phyloP scores from a whole-genome alignment of 2,329 filamentous ascomycete species.

The Pezicula neosporulosa region DNA sequence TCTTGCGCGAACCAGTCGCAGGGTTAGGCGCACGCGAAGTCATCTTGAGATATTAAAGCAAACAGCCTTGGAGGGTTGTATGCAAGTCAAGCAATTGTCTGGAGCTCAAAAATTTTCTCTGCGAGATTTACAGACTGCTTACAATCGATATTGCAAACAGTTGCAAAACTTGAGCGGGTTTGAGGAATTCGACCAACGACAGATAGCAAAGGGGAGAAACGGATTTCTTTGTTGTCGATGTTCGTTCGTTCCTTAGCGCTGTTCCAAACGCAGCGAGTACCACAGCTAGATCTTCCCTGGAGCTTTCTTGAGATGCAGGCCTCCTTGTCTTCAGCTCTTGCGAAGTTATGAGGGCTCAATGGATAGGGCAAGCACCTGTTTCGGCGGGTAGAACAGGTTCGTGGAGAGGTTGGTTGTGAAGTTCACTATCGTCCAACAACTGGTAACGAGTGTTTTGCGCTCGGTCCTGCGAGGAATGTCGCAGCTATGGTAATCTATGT shows the following conservation, averaged over 20 bases:
- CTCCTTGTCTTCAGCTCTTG: not conserved
- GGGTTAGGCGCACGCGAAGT: slow-evolving; percentile 47
- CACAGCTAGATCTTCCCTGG: not conserved
- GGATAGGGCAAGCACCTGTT: not conserved
- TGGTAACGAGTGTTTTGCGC: slow-evolving; percentile 13
- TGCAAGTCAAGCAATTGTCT: not conserved
- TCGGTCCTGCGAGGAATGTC: slow-evolving; percentile 25
- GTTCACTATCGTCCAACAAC: slow-evolving; percentile 4
- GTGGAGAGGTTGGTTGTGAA: not conserved
- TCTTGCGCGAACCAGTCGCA: slow-evolving; percentile 73
- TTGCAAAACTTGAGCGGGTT: not conserved
- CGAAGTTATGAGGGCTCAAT: not conserved
- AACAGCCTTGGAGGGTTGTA: not conserved
- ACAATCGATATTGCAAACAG: slow-evolving; percentile 1
- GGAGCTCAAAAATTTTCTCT: not conserved
- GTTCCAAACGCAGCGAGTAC: not conserved
- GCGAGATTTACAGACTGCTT: slow-evolving; percentile 3
- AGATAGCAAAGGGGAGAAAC: not conserved
- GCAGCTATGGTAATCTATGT: slow-evolving; percentile 19
- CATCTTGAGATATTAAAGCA: slow-evolving; percentile 15
- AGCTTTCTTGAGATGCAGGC: not conserved
- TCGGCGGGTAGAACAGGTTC: not conserved
- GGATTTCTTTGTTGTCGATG: slow-evolving; percentile 5
- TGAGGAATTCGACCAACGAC: not conserved
- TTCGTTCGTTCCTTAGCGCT: not conserved